Evolutionary conservation across 306 rosid species (phyloP).

Genomic region (Cicer bijugum): DNA sequence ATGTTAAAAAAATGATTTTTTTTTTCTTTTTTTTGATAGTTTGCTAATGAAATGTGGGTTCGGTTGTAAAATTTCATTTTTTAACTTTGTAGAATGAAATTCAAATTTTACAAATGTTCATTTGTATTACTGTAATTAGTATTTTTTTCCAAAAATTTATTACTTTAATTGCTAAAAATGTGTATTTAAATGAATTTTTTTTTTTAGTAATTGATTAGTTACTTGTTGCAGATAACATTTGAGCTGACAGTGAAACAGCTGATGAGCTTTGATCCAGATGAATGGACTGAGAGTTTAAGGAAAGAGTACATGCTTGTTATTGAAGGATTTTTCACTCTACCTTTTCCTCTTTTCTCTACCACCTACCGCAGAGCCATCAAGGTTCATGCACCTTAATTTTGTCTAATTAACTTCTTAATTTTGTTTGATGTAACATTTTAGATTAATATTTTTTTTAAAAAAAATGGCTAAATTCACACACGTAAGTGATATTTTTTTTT

Average conservation of each 20-base stretch:
- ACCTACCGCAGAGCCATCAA: constrained; percentile 88
- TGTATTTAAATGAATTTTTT: neutral
- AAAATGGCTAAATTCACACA: too few species aligned
- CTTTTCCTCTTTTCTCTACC: constrained; percentile 76
- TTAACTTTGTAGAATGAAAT: too few species aligned
- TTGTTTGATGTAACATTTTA: too few species aligned
- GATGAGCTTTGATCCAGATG: constrained; percentile 94
- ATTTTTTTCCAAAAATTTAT: too few species aligned
- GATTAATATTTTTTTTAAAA: too few species aligned
- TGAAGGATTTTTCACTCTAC: constrained; percentile 90
- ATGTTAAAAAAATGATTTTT: neutral
- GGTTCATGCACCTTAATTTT: constrained; percentile 45
- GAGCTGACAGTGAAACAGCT: constrained; percentile 95
- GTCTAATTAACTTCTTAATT: too few species aligned
- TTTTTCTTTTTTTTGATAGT: neutral
- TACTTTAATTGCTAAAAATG: neutral
- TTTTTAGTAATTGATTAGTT: too few species aligned
- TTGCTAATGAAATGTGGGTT: too few species aligned
- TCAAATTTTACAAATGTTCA: too few species aligned
- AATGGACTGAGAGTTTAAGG: constrained; percentile 84
- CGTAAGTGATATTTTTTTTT: too few species aligned
- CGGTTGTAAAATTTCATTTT: too few species aligned
- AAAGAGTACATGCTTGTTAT: constrained; percentile 85
- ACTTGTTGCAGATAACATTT: constrained; percentile 75
- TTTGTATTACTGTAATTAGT: too few species aligned